These are phyloP conservation scores for Novymonas esmeraldas DNA, from an alignment of 208 protist species.

Conservation along the genomic window DNA sequence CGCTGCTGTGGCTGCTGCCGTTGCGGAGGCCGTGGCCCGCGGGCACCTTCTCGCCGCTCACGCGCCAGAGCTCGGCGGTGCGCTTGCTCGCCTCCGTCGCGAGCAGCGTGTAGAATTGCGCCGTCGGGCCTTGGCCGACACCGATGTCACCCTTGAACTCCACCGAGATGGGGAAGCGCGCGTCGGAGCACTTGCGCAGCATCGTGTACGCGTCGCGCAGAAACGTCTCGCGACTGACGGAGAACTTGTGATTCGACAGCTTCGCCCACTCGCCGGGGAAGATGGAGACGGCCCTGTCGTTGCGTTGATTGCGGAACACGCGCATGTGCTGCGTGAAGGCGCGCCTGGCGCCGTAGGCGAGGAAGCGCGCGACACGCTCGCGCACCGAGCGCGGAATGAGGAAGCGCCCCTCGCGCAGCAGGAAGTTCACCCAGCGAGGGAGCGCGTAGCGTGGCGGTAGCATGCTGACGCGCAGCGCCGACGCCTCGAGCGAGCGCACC, in stretches of 20 bases:
- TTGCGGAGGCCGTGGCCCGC: no score
- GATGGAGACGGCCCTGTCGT: conserved; percentile 41
- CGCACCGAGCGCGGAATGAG: conserved; percentile 63
- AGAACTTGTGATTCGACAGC: conserved; percentile 84
- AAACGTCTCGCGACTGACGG: conserved; percentile 63
- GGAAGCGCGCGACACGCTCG: conserved; percentile 67
- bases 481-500: conserved; percentile 72
- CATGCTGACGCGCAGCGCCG: conserved; percentile 77
- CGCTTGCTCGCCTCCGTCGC: conserved; percentile 56
- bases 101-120: conserved; percentile 90
- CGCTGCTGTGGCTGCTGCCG: neutral
- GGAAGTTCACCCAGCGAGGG: conserved; percentile 82
- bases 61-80: conserved; percentile 58
- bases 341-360: conserved; percentile 81
- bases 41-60: conserved; percentile 8
- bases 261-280: conserved; percentile 70
- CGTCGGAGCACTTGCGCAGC: conserved; percentile 70
- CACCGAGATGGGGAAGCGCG: conserved; percentile 78
- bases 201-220: conserved; percentile 65
- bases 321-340: conserved; percentile 69
- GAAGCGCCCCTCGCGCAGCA: conserved; percentile 74
- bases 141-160: conserved; percentile 91
- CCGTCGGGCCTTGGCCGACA: conserved; percentile 87
- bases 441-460: conserved; percentile 75
- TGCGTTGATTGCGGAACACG: conserved; percentile 47